Evolutionary conservation across 805 yeast species (phyloP).

Genomic region (Sugiyamaella americana): DNA sequence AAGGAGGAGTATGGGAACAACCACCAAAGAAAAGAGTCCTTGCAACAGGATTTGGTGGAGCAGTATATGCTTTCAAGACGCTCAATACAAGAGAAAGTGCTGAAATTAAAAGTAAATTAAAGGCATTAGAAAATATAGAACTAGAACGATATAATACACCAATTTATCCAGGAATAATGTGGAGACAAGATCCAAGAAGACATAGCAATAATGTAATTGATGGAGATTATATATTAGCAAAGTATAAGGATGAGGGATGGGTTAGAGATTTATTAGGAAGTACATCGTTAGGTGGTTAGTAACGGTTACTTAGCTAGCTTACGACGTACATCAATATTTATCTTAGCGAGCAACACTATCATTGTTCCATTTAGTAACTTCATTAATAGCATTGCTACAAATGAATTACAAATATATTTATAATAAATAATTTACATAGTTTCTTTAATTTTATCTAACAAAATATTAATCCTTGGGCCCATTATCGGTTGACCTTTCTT

Average conservation of each 20-base stretch:
- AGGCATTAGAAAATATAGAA: not conserved
- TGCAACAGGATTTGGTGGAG: constrained; percentile 7
- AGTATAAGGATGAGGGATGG: constrained; percentile 4
- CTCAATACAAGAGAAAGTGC: too few relatives aligned
- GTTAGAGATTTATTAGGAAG: constrained; percentile 1
- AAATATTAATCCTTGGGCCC: constrained; percentile 79
- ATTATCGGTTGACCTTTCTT: constrained; percentile 79
- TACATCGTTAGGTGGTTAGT: constrained; percentile 2
- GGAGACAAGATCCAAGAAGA: not conserved
- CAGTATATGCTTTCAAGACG: constrained; percentile 3
- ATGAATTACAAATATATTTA: not conserved
- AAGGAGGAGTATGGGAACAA: too few relatives aligned
- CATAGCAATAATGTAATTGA: constrained; percentile 3
- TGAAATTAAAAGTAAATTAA: too few relatives aligned
- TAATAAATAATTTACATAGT: not conserved
- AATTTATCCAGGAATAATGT: constrained; percentile 9
- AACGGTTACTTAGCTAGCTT: too few relatives aligned
- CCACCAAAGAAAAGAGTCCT: constrained; percentile 2
- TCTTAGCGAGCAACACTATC: too few relatives aligned
- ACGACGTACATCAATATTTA: too few relatives aligned
- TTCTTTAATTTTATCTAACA: constrained; percentile 66
- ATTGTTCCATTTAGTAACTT: too few relatives aligned
- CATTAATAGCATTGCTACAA: too few relatives aligned
- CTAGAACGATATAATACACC: not conserved
- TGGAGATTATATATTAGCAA: constrained; percentile 3